Evolutionary conservation across 2,329 filamentous ascomycete genomes (phyloP).

Genomic region (Bretziella fagacearum): DNA sequence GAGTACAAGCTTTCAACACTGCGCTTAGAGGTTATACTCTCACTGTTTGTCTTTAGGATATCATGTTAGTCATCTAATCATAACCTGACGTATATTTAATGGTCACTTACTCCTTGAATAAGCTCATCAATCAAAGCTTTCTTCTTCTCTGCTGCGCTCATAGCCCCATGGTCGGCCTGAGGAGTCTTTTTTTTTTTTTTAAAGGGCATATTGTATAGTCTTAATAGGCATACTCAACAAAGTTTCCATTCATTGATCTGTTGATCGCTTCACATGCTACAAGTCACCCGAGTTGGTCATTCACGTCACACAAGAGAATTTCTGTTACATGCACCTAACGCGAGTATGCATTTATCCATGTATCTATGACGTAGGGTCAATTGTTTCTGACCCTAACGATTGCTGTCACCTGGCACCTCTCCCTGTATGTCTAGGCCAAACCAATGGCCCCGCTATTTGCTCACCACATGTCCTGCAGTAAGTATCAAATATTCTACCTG

Average conservation of each 20-base stretch:
- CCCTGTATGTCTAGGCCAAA: no score
- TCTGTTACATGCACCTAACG: conserved; percentile 6
- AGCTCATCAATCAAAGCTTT: conserved; percentile 28
- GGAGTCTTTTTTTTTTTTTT: background rate
- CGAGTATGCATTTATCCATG: background rate
- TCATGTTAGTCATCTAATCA: no score
- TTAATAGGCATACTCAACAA: background rate
- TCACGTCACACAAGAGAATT: conserved; percentile 8
- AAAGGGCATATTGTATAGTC: background rate
- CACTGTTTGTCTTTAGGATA: conserved; percentile 58
- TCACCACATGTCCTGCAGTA: no score
- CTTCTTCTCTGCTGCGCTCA: conserved; percentile 15
- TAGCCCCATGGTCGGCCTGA: background rate
- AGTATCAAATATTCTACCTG: no score
- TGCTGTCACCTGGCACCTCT: no score
- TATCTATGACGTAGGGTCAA: background rate
- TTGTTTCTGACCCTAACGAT: background rate
- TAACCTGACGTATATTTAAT: no score
- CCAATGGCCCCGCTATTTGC: no score
- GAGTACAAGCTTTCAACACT: conserved; percentile 85
- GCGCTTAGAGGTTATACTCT: conserved; percentile 80
- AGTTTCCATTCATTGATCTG: no score
- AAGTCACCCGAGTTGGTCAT: no score
- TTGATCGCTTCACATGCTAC: no score
- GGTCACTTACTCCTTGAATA: conserved; percentile 35